Evolutionary conservation across 2,329 filamentous ascomycete species (phyloP).

Genomic region (Penicillium sp.): DNA sequence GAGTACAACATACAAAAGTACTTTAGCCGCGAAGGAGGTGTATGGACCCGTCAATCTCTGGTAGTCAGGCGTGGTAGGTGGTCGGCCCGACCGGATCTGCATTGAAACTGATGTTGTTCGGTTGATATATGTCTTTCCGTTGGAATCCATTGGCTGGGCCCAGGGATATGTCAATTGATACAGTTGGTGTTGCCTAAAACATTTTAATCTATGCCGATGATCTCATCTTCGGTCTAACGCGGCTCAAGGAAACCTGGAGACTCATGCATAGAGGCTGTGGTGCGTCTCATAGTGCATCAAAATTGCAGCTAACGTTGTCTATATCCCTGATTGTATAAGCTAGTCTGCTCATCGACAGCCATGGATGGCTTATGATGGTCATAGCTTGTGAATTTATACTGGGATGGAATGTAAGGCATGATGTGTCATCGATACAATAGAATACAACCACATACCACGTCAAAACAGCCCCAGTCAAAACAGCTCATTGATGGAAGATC

Average conservation of each 20-base stretch:
- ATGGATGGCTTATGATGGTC: no score
- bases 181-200: neutral
- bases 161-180: neutral
- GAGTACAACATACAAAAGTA: neutral
- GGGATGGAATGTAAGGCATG: neutral
- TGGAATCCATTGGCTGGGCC: neutral
- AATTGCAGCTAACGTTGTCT: neutral
- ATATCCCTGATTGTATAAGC: neutral
- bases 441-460: neutral
- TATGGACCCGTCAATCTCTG: neutral
- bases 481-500: conserved; percentile 14
- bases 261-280: neutral
- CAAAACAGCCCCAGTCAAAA: neutral
- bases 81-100: neutral
- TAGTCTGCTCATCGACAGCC: neutral
- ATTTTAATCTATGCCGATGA: neutral
- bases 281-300: neutral
- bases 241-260: neutral
- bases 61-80: neutral
- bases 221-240: neutral
- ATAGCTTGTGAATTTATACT: neutral
- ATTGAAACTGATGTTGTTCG: neutral
- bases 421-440: neutral
- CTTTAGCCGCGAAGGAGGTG: neutral
- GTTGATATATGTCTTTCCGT: neutral